phyloP scores from a whole-genome alignment of 164 flowering plant genomes.

The Macadamia integrifolia region DNA sequence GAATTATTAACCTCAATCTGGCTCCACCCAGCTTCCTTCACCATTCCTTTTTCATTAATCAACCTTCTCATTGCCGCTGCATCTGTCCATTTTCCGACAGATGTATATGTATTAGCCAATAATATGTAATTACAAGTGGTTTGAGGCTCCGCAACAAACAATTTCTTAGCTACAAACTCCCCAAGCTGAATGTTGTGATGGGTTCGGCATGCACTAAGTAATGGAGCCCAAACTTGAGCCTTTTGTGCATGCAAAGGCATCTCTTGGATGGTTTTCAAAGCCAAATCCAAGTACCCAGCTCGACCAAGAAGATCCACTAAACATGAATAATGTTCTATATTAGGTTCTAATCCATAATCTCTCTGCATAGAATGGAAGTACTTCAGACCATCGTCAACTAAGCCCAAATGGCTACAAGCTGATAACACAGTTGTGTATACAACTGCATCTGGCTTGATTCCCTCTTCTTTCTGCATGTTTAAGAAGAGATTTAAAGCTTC shows the following conservation, averaged over 20 bases:
- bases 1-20: conserved; percentile 22
- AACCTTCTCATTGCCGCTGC: conserved; percentile 27
- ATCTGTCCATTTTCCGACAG: conserved; percentile 32
- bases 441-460: conserved; percentile 26
- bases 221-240: conserved; percentile 24
- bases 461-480: conserved; percentile 23
- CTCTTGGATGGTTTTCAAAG: conserved; percentile 22
- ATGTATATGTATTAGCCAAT: conserved; percentile 26
- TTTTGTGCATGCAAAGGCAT: conserved; percentile 19
- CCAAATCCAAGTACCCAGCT: conserved; percentile 28
- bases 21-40: conserved; percentile 36
- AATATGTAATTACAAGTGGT: conserved; percentile 19
- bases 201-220: conserved; percentile 36
- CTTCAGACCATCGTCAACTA: conserved; percentile 30
- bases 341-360: conserved; percentile 27
- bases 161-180: conserved; percentile 22
- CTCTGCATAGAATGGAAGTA: conserved; percentile 27
- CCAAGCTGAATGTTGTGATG: conserved; percentile 22
- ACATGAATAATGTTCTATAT: conserved; percentile 27
- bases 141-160: conserved; percentile 19
- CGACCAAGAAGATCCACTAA: conserved; percentile 31
- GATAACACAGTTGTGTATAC: conserved; percentile 25
- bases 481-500: conserved; percentile 31
- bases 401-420: conserved; percentile 38
- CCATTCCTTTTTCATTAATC: conserved; percentile 20